phyloP scores from a whole-genome alignment of 768 basidiomycete species.

The Mrakia frigida region DNA sequence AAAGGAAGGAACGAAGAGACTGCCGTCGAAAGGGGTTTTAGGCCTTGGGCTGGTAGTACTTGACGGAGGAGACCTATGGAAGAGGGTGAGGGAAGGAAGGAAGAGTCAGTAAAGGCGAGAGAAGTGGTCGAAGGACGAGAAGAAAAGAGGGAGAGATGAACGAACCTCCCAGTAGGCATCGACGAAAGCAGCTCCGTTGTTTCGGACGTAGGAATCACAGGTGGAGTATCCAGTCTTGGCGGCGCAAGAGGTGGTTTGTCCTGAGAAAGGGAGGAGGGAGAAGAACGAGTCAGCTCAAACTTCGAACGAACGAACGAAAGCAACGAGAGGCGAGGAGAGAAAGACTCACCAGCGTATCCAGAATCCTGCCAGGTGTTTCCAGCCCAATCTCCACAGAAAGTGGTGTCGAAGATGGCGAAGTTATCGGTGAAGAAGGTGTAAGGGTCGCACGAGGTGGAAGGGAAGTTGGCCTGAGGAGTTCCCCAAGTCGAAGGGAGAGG shows the following conservation, averaged over 20 bases:
- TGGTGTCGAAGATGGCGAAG: constrained; percentile 65
- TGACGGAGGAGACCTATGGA: constrained; percentile 74
- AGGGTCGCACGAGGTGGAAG: constrained; percentile 66
- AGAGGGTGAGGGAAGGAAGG: constrained; percentile 48
- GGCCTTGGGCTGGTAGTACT: constrained; percentile 56
- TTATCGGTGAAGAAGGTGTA: constrained; percentile 73
- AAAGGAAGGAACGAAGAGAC: background rate
- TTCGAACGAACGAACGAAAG: background rate
- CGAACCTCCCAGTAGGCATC: constrained; percentile 65
- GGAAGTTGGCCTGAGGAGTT: constrained; percentile 69
- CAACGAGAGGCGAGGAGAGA: background rate
- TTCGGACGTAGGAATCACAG: constrained; percentile 70
- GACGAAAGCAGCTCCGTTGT: constrained; percentile 62
- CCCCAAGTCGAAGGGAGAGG: constrained; percentile 77
- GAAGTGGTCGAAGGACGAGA: constrained; percentile 16
- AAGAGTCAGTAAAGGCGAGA: background rate
- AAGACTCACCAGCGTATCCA: constrained; percentile 50
- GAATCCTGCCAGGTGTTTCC: constrained; percentile 71
- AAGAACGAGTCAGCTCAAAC: background rate
- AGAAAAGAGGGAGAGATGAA: constrained; percentile 19
- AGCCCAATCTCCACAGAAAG: constrained; percentile 86
- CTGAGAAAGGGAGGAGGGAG: constrained; percentile 38
- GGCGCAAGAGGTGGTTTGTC: constrained; percentile 81
- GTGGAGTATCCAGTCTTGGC: constrained; percentile 72
- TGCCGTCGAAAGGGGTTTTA: background rate